These are phyloP conservation scores for Ustilago curta DNA, from an alignment of 1,284 basidiomycete genomes.

Conservation along the genomic window DNA sequence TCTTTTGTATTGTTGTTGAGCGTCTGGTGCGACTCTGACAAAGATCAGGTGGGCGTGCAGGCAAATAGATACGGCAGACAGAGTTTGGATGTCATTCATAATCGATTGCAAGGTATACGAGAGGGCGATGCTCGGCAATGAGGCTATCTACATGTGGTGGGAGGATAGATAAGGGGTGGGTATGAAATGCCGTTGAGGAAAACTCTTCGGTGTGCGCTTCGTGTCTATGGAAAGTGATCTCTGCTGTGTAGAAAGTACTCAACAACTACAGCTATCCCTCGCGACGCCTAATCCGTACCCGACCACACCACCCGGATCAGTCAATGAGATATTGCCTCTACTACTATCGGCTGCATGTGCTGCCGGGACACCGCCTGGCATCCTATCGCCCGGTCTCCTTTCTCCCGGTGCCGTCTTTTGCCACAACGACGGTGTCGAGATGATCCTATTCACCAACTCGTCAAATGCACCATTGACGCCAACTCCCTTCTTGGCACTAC, in stretches of 20 bases:
- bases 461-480: conserved; percentile 66
- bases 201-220: neutral
- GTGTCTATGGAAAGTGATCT: neutral
- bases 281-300: conserved; percentile 50
- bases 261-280: conserved; percentile 59
- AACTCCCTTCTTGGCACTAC: conserved; percentile 69
- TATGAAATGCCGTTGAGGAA: neutral
- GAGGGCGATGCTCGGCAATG: too few relatives aligned
- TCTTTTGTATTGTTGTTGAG: neutral
- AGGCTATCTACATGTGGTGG: too few relatives aligned
- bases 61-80: too few relatives aligned
- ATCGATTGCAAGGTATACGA: too few relatives aligned
- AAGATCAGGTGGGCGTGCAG: too few relatives aligned
- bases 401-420: conserved; percentile 54
- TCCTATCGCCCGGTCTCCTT: conserved; percentile 66
- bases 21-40: neutral
- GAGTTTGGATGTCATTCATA: too few relatives aligned
- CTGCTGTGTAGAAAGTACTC: neutral
- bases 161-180: neutral
- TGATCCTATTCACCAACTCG: conserved; percentile 65
- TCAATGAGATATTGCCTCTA: conserved; percentile 56
- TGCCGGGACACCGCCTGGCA: conserved; percentile 66
- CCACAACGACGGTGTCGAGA: conserved; percentile 65
- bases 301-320: conserved; percentile 41
- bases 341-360: conserved; percentile 55